phyloP scores from a whole-genome alignment of 2,329 filamentous ascomycete species.

The Alternaria atra region DNA sequence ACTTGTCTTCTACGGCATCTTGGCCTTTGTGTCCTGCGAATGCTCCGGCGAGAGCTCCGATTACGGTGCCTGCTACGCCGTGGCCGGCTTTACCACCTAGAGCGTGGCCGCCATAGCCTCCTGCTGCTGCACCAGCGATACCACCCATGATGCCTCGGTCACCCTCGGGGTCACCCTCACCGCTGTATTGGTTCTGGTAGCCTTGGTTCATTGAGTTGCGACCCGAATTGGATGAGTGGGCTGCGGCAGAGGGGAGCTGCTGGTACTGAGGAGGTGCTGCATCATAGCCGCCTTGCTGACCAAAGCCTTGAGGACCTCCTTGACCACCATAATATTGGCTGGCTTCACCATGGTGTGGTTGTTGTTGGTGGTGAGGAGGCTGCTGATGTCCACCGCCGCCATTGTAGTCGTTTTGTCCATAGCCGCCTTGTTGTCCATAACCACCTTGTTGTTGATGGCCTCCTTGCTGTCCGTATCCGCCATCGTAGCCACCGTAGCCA shows the following conservation, averaged over 20 bases:
- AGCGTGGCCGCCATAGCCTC: slow-evolving; percentile 38
- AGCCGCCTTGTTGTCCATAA: slow-evolving; percentile 14
- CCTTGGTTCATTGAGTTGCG: slow-evolving; percentile 37
- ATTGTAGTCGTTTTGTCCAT: slow-evolving; percentile 15
- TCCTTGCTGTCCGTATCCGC: slow-evolving; percentile 13
- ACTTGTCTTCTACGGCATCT: slow-evolving; percentile 34
- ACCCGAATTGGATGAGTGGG: slow-evolving; percentile 32
- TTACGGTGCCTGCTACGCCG: slow-evolving; percentile 31
- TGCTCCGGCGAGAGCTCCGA: slow-evolving; percentile 37
- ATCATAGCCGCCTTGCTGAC: slow-evolving; percentile 19
- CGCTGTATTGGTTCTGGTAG: slow-evolving; percentile 33
- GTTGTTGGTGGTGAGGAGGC: slow-evolving; percentile 10
- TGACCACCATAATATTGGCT: slow-evolving; percentile 24
- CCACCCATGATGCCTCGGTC: slow-evolving; percentile 40
- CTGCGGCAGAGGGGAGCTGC: slow-evolving; percentile 31
- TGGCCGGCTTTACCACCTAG: slow-evolving; percentile 38
- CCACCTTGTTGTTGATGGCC: slow-evolving; percentile 3
- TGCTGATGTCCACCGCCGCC: slow-evolving; percentile 21
- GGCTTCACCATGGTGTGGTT: slow-evolving; percentile 16
- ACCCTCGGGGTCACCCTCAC: slow-evolving; percentile 33
- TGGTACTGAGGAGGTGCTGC: slow-evolving; percentile 20
- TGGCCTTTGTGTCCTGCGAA: slow-evolving; percentile 37
- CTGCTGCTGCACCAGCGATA: slow-evolving; percentile 36
- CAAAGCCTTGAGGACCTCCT: slow-evolving; percentile 17
- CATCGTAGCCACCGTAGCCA: slow-evolving; percentile 16